phyloP scores from a whole-genome alignment of 2,329 filamentous ascomycete species.

The Phialophora chinensis region DNA sequence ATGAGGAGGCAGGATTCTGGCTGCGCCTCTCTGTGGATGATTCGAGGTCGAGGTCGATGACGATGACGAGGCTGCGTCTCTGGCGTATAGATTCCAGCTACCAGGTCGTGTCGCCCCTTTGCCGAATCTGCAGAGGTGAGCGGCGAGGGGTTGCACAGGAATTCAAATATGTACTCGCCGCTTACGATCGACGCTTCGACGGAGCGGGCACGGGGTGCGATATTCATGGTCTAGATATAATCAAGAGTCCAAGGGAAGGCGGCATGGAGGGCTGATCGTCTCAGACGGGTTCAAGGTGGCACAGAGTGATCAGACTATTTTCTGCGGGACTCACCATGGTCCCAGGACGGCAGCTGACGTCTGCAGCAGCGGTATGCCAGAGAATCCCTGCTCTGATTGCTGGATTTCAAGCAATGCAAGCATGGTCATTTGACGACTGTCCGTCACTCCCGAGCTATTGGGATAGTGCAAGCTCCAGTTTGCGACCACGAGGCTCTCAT shows the following conservation, averaged over 20 bases:
- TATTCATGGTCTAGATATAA: not conserved
- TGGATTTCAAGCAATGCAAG: not conserved
- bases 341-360: not conserved
- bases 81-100: not conserved
- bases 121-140: not conserved
- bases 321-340: not conserved
- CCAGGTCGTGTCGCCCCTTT: not conserved
- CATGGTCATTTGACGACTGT: not conserved
- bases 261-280: not conserved
- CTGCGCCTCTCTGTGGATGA: not conserved
- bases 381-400: not conserved
- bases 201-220: not conserved
- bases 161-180: slow-evolving; percentile 1
- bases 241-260: not conserved
- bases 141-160: not conserved
- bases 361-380: not conserved
- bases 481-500: not conserved
- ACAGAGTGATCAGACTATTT: not conserved
- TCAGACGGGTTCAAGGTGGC: not conserved
- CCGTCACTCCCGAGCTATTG: not conserved
- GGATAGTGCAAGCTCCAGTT: not conserved
- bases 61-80: not conserved
- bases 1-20: not conserved
- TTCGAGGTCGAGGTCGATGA: not conserved
- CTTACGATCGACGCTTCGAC: not conserved